Percentiles rank a stretch among this genome's conserved stretches.
Evolutionary conservation across 257 asterid species (phyloP).

Genomic region (Solanum ahanhuiri): DNA sequence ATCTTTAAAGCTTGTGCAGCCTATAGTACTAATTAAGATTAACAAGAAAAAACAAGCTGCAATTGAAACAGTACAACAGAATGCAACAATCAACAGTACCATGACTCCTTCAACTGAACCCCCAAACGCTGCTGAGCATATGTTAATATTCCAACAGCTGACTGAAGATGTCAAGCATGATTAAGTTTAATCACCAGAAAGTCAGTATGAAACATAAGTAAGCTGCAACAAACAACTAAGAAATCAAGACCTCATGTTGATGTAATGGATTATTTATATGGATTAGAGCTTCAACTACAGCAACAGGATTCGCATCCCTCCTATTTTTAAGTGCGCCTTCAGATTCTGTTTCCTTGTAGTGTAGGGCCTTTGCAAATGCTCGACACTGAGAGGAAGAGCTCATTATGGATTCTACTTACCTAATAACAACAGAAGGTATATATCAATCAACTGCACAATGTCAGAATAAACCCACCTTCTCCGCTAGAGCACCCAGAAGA

Average conservation of each 20-base stretch:
- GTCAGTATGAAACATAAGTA: neutral
- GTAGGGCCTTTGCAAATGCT: too few relatives aligned
- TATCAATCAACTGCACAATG: too few relatives aligned
- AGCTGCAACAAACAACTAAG: neutral
- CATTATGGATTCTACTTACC: too few relatives aligned
- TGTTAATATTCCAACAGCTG: constrained; percentile 90
- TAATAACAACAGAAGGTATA: too few relatives aligned
- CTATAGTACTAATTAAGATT: neutral
- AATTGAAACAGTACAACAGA: neutral
- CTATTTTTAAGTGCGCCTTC: neutral
- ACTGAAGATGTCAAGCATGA: constrained; percentile 35
- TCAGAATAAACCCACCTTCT: too few relatives aligned
- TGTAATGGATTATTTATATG: constrained; percentile 93
- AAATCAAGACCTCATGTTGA: constrained; percentile 73
- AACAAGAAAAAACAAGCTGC: neutral
- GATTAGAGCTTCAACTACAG: constrained; percentile 95
- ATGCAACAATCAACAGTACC: constrained; percentile 31
- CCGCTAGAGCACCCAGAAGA: too few relatives aligned
- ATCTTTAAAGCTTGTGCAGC: neutral
- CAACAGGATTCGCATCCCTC: constrained; percentile 88
- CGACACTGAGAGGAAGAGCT: too few relatives aligned
- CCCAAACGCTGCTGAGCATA: constrained; percentile 88
- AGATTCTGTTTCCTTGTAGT: too few relatives aligned
- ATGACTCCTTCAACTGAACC: constrained; percentile 91
- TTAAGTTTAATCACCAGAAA: neutral